Evolutionary conservation across 495 filamentous ascomycete genomes (phyloP).

Genomic region (Penicillium cinerascens): DNA sequence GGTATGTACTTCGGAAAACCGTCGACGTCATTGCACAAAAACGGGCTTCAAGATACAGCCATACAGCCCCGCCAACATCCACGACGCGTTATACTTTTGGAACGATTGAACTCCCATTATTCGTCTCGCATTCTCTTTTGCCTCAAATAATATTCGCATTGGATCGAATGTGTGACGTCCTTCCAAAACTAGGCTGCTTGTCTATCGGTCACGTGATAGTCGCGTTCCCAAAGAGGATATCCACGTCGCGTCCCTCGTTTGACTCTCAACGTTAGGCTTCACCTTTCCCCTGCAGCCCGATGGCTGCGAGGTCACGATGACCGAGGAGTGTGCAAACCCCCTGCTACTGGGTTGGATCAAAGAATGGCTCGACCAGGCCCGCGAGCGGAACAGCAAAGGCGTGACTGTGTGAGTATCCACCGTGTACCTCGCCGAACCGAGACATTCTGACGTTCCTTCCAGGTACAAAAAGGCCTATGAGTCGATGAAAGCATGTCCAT

Average conservation of each 20-base stretch:
- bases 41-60: no score
- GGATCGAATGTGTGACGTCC: background rate
- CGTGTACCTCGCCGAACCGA: background rate
- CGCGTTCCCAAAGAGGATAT: slow-evolving; percentile 24
- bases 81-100: no score
- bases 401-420: slow-evolving; percentile 48
- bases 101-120: background rate
- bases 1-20: background rate
- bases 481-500: slow-evolving; percentile 74
- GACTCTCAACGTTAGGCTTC: background rate
- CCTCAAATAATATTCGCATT: background rate
- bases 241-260: slow-evolving; percentile 16
- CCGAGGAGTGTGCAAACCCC: slow-evolving; percentile 63
- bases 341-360: slow-evolving; percentile 72
- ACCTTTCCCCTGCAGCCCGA: slow-evolving; percentile 1
- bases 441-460: slow-evolving; percentile 8
- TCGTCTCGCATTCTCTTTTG: background rate
- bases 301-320: slow-evolving; percentile 28
- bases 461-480: slow-evolving; percentile 79
- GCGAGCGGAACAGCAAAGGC: slow-evolving; percentile 68
- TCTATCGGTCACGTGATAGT: slow-evolving; percentile 6
- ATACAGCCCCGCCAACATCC: background rate
- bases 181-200: background rate
- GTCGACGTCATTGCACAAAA: slow-evolving; percentile 25
- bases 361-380: slow-evolving; percentile 74